These are phyloP conservation scores for Glycine tomentella DNA, from an alignment of 306 rosid species.

Conservation along the genomic window DNA sequence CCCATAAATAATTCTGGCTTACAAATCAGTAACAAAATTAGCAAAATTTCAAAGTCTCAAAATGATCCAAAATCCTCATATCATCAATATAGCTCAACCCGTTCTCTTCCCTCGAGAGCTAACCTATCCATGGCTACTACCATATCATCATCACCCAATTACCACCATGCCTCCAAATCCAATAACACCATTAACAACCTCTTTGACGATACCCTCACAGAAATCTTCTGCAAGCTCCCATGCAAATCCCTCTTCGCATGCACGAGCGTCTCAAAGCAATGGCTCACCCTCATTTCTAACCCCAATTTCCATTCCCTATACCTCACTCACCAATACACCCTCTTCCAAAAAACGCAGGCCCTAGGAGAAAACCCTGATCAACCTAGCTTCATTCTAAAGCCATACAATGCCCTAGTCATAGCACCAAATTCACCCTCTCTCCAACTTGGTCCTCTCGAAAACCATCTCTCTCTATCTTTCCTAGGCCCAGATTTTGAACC, in stretches of 20 bases:
- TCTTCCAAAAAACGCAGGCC: not conserved
- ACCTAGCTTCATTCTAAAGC: conserved; percentile 14
- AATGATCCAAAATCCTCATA: not conserved
- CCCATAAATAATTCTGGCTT: not conserved
- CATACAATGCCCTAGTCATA: conserved; percentile 31
- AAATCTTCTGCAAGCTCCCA: conserved; percentile 38
- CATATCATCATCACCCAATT: not conserved
- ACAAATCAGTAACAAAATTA: not conserved
- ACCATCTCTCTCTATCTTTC: not conserved
- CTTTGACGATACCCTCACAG: conserved; percentile 35
- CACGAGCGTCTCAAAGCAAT: conserved; percentile 40
- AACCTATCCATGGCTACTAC: conserved; percentile 30
- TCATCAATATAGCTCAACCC: not conserved
- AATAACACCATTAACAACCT: conserved; percentile 27
- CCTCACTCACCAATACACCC: conserved; percentile 19
- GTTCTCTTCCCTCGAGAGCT: not conserved
- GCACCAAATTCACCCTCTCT: conserved; percentile 10
- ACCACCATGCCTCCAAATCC: not conserved
- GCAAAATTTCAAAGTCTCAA: not conserved
- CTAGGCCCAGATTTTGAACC: conserved; percentile 4
- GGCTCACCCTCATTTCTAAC: conserved; percentile 22
- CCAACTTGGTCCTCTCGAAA: conserved; percentile 12
- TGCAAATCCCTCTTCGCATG: conserved; percentile 38
- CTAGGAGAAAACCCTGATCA: conserved; percentile 32
- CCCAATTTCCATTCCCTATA: conserved; percentile 29